phyloP scores from a whole-genome alignment of 768 basidiomycete species.

The Boletus barrowsii region DNA sequence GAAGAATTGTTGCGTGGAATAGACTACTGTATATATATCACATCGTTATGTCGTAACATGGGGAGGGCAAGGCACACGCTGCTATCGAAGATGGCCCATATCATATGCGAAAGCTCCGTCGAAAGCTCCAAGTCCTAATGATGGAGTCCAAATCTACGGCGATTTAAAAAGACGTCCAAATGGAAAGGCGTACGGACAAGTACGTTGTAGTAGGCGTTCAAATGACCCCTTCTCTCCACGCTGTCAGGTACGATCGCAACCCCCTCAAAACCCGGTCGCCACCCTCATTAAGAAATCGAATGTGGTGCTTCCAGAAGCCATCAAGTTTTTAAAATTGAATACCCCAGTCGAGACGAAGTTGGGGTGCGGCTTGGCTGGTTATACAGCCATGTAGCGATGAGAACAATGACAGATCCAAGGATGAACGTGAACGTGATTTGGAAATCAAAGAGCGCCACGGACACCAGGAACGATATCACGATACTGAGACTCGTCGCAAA shows the following conservation, averaged over 20 bases:
- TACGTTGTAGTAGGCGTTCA: conserved; percentile 20
- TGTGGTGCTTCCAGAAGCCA: conserved; percentile 1
- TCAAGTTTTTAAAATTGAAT: conserved; percentile 27
- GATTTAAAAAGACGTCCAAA: conserved; percentile 21
- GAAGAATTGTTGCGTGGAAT: conserved; percentile 11
- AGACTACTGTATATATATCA: conserved; percentile 29
- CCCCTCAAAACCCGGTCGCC: not conserved
- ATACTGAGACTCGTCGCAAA: conserved; percentile 95
- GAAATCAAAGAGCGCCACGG: conserved; percentile 87
- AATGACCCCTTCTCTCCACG: not conserved
- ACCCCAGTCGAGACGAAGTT: conserved; percentile 28
- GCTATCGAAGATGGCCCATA: conserved; percentile 18
- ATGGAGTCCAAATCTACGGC: conserved; percentile 29
- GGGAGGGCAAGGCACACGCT: conserved; percentile 11
- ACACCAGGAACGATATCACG: conserved; percentile 91
- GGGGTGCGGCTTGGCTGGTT: conserved; percentile 56
- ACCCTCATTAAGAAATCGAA: not conserved
- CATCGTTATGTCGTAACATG: conserved; percentile 26
- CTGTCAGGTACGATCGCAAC: conserved; percentile 3
- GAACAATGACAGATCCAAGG: conserved; percentile 78
- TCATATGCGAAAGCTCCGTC: conserved; percentile 18
- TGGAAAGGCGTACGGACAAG: conserved; percentile 16
- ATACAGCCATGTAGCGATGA: conserved; percentile 89
- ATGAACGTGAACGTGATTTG: conserved; percentile 82
- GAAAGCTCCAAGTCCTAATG: conserved; percentile 18